Base-by-base conservation (phyloP, 257 asterid species). In the Euphrasia confusa region DNA sequence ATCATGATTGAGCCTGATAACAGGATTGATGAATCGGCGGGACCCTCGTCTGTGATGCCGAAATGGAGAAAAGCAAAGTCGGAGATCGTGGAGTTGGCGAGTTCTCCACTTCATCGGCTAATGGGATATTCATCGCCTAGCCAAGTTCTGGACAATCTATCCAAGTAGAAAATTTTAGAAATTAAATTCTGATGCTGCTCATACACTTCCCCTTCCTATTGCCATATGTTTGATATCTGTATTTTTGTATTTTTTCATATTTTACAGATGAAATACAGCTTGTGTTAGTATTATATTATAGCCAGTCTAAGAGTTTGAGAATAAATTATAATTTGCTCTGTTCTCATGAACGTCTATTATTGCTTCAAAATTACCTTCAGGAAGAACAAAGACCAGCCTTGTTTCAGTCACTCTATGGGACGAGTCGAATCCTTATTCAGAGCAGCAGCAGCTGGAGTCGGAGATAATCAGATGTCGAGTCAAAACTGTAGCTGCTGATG, bases 71-170 rank as follows among this genome's bases (percentile, higher is more conserved):
- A 71, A 54, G 45, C 40, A 21, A 70, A 81, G 33, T 74, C 91
- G 39, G 89, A 81, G 71, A 85, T 79, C 17, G 81, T 83, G 66
- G 86, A 80, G 69, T 28, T 65, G 0, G 58, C 82, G 30, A 80
- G 78, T 40, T 78, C 89, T 40, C 83, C 95, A 2, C 94, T 91
- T 66, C 98, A 91, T 71, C 83, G 80, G 64, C 83, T 91, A 26
- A 86, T 92, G 97, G 99, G 99, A 45, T 92, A 92, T 71, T 58
- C 83, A 44, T 78, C 95, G 2, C 77, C 83, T 3, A 80, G 97
- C 64, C 78, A 83, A 69, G 95, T 92, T 27, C 30, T 84, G 65
- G 64, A 65, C 42, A 62, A 71, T 8, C 58, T 78, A 77, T 63
- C 64, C 18, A 27, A 55, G 15, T 45, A n/a, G 24, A 48, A 48